Evolutionary conservation across 148 eudicot genomes (phyloP), one percentile per base, ranked within the genome.

Genomic region (Bassia scoparia): DNA sequence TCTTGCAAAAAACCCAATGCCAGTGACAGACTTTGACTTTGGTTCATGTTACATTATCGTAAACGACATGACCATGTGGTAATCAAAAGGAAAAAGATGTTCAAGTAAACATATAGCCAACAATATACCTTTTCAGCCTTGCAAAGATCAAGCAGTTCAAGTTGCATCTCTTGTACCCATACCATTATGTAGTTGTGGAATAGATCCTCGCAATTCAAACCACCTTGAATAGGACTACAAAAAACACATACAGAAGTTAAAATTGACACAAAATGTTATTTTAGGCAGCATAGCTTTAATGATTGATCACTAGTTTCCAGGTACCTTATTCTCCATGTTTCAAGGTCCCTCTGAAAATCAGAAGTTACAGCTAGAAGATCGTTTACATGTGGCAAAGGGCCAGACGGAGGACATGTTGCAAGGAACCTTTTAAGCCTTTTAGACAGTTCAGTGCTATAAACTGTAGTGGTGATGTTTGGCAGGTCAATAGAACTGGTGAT

Each of bases 121-220:
- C 2, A 35, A 29, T 78, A 87, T 79, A 91, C 95, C 95, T 92
- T 92, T 78, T 92, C 97, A 59, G 88, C 92, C 81, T 85, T 92
- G 84, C 92, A 89, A 68, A 83, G 83, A 16, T 92, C 92, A 62
- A 92, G 88, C 61, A 92, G 61, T 67, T 67, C 82, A 55, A 92
- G 86, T 74, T 92, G 88, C 89, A 92, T 82, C 69, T 89, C 97
- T 74, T 92, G 85, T 70, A 92, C 83, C 97, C 97, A 92, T 26
- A 89, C 87, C 90, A 88, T 88, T 69, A 92, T 89, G 73, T 92
- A 92, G 68, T 79, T 73, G 48, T 89, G 87, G 81, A 70, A 92
- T 80, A 92, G 81, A 68, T 83, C 77, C 75, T 84, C 85, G 2
- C 92, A 83, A 76, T 88, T 83, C n/a, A 92, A 84, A 61, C 97